Base-by-base conservation (phyloP, 2,329 filamentous ascomycete species). In the Phialemonium atrogriseum region DNA sequence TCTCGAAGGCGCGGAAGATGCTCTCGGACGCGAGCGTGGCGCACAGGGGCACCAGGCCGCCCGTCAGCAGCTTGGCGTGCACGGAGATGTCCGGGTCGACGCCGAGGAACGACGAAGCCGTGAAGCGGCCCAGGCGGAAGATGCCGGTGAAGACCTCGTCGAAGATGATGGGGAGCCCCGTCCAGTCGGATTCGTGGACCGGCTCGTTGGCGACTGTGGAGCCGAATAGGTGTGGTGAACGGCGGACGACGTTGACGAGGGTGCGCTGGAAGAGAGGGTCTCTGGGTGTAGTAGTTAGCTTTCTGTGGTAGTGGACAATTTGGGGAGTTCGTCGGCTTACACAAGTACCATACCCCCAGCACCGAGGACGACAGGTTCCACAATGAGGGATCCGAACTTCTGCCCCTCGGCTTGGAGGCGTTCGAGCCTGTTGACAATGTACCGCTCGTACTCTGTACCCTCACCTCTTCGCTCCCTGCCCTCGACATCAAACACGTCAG, bases 81-180 rank as follows among this genome's bases (percentile, higher is more conserved):
- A 87, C 80, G 0, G 78, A 77, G 27, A 93, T 80, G 45, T 93
- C 85, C 0, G 85, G 71, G 19, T 84, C 56, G 0, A 75, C 59
- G 5, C 64, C 62, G 4, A 93, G 68, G 52, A 89, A 83, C 0
- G 77, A 78, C 0, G 81, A 74, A 0, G 84, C 68, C 1, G 73
- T 77, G 48, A 80, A 76, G 23, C 77, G 73, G 3, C 86, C 85
- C 1, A 94, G 74, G 10, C 86, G 82, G 52, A 88, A 88, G 5
- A 93, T 63, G 2, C 85, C 85, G 0, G 84, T 89, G 56, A 94
- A 93, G 21, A 93, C 85, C 51, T 93, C 86, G 49, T 94, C 85
- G 42, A 86, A 85, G 43, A 93, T 66, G 23, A 93, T 61, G 0
- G 86, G 85, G 4, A 93, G 68, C 3, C 85, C 84, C 2, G 66